Base-by-base conservation (phyloP, 2,329 filamentous ascomycete species). In the Pseudonectria foliicola region DNA sequence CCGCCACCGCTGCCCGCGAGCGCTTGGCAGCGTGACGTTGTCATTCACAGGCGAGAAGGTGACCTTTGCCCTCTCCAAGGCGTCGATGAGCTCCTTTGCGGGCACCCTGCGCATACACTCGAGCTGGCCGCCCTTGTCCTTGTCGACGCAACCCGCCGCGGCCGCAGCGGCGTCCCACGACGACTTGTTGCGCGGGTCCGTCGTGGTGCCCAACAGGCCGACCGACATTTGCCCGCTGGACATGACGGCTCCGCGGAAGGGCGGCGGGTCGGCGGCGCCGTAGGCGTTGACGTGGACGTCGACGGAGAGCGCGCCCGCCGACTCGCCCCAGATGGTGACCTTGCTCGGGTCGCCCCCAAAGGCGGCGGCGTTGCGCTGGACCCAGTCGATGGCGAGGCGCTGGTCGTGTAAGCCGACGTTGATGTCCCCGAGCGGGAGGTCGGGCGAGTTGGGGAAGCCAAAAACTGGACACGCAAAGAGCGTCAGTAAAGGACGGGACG, bases 391-490 rank as follows among this genome's bases (percentile, higher is more conserved):
- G 1, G 53, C 52, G 7, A 55, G 38, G 3, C 39, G 48, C 18
- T 56, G 49, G 29, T 56, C 51, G n/a, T 52, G 41, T 0, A 56
- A 16, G 4, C 53, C 48, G 7, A 56, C 42, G 23, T 55, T 58
- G 6, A 37, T 60, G 2, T 66, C 57, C 14, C 58, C 53, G 1
- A 48, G 44, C 3, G 58, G 37, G 8, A 68, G 56, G 27, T 67
- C 55, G 11, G 53, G 59, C 1, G 62, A 58, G 29, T 61, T 61
- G 7, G 72, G 49, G 41, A 74, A 75, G 3, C 70, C 70, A 29
- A 56, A 52, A 6, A 52, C 52, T 55, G 4, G n/a, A n/a, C n/a
- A n/a, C n/a, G n/a, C n/a, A n/a, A 12, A 10, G 10, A 11, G 6
- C 7, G 7, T 30, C 5, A 40, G 37, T n/a, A 3, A 30, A 8